Conservation (phyloP, 345 rosid genomes). For the Ceriops zippeliana region DNA sequence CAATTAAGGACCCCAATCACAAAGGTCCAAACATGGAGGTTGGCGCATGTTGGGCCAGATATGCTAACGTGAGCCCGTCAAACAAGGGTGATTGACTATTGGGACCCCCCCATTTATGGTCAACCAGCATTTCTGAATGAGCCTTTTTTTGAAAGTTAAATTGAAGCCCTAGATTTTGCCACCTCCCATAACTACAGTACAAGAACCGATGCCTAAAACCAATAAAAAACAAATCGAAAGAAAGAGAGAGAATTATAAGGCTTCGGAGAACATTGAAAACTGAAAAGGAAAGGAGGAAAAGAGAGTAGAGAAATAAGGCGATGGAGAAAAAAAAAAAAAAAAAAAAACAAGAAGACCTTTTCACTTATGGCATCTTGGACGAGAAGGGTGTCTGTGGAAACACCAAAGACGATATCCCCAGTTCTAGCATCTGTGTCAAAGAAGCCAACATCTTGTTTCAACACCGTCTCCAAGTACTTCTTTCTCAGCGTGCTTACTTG, state of each 20-base stretch:
- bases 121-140: slow-evolving; percentile 20
- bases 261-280: neutral
- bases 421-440: slow-evolving; percentile 99
- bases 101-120: slow-evolving; percentile 49
- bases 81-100: slow-evolving; percentile 14
- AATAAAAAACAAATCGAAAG: neutral
- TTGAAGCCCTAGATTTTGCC: slow-evolving; percentile 18
- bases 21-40: slow-evolving; percentile 12
- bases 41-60: slow-evolving; percentile 33
- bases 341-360: slow-evolving; percentile 46
- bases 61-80: slow-evolving; percentile 45
- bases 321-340: too few species aligned
- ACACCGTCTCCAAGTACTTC: slow-evolving; percentile 89
- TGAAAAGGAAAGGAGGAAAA: neutral
- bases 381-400: slow-evolving; percentile 96
- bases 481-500: slow-evolving; percentile 88
- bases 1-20: slow-evolving; percentile 18
- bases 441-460: slow-evolving; percentile 97
- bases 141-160: slow-evolving; percentile 16
- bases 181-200: slow-evolving; percentile 12
- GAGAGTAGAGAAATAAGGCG: neutral
- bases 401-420: slow-evolving; percentile 95
- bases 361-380: slow-evolving; percentile 99
- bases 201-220: neutral
- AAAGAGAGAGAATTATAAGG: neutral